phyloP scores from a whole-genome alignment of 2,329 filamentous ascomycete genomes.

The Ascocoryne sarcoides region DNA sequence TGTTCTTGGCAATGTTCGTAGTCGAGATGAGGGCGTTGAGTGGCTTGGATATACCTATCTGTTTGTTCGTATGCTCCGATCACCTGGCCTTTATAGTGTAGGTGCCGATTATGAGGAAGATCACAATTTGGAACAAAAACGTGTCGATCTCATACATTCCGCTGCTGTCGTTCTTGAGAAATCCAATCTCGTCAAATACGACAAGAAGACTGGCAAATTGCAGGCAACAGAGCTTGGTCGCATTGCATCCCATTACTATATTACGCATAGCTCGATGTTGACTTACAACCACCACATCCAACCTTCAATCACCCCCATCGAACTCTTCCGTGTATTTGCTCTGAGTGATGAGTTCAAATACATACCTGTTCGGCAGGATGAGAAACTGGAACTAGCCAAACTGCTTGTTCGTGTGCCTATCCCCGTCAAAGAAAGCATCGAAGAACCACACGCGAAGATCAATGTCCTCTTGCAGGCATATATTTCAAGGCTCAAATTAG shows the following conservation, averaged over 20 bases:
- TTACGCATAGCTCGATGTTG: conserved; percentile 91
- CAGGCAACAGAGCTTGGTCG: conserved; percentile 90
- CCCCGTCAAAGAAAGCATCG: conserved; percentile 94
- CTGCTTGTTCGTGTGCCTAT: conserved; percentile 84
- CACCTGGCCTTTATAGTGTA: conserved; percentile 89
- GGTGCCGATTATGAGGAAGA: conserved; percentile 94
- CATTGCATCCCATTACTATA: conserved; percentile 97
- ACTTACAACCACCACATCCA: conserved; percentile 96
- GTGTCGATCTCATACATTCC: conserved; percentile 94
- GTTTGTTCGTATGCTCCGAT: conserved; percentile 94
- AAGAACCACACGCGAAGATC: conserved; percentile 95
- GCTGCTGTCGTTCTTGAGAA: conserved; percentile 81
- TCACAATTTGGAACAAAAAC: conserved; percentile 84
- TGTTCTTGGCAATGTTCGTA: conserved; percentile 87
- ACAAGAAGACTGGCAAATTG: conserved; percentile 81
- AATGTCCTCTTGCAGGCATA: conserved; percentile 96
- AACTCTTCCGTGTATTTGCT: conserved; percentile 93
- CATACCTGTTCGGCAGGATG: conserved; percentile 93
- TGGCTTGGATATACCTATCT: conserved; percentile 98
- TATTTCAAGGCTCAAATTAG: conserved; percentile 87
- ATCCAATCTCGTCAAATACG: conserved; percentile 85
- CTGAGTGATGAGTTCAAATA: conserved; percentile 98
- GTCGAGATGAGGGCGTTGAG: conserved; percentile 91
- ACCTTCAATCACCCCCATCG: conserved; percentile 84
- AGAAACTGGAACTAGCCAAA: conserved; percentile 93